Conservation (phyloP, 2,329 filamentous ascomycete genomes). For the Diatrype stigma region DNA sequence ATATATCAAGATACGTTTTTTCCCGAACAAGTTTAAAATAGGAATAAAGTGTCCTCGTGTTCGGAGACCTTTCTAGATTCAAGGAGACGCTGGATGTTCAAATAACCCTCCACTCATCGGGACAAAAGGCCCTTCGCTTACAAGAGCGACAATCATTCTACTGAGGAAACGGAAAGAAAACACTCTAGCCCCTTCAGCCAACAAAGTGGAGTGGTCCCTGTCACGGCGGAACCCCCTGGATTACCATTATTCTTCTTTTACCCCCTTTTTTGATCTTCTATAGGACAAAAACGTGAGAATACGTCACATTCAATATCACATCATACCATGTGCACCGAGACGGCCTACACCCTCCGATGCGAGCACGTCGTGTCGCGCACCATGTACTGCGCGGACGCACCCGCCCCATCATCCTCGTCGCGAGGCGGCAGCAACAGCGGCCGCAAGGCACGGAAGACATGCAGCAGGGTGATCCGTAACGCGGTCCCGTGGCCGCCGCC, state of each 20-base stretch:
- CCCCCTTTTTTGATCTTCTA: background rate
- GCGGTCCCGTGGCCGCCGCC: constrained; percentile 45
- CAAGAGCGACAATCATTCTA: background rate
- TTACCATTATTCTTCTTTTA: background rate
- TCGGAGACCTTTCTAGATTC: too few relatives aligned
- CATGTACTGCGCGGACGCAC: constrained; percentile 41
- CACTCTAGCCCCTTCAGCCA: too few relatives aligned
- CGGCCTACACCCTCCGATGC: constrained; percentile 46
- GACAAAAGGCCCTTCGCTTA: background rate
- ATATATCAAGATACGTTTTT: too few relatives aligned
- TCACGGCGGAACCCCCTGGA: too few relatives aligned
- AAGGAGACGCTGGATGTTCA: too few relatives aligned
- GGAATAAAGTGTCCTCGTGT: too few relatives aligned
- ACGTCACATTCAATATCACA: background rate
- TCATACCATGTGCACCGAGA: constrained; percentile 44
- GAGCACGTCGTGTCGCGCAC: constrained; percentile 45
- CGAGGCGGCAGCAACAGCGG: too few relatives aligned
- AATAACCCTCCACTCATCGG: background rate
- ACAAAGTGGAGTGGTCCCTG: too few relatives aligned
- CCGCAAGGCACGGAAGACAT: constrained; percentile 32
- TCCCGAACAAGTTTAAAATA: too few relatives aligned
- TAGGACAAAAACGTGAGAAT: too few relatives aligned
- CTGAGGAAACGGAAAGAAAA: background rate
- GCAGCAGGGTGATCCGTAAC: constrained; percentile 38
- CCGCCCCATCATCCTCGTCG: constrained; percentile 20